Base-by-base conservation (phyloP, 495 filamentous ascomycete species). In the Aspergillus carlsbadensis region DNA sequence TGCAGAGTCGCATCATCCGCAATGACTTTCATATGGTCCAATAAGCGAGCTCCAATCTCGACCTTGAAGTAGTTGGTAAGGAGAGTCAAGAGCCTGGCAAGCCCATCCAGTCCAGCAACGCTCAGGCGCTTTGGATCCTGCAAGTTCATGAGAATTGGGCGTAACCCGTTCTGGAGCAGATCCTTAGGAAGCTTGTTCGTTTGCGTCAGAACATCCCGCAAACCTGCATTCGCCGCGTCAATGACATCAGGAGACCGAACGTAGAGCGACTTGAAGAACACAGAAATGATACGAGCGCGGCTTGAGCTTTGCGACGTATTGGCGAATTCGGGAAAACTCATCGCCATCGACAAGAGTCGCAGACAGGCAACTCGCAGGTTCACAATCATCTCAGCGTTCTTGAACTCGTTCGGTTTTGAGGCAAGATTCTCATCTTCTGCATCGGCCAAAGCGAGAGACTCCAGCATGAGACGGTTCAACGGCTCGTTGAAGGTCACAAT, bases 61-160 rank as follows among this genome's bases (percentile, higher is more conserved):
- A 96, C 93, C 72, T 99, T 99, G 77, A 99, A 99, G 67, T 98
- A 98, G 47, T 95, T 98, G 0, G 95, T 99, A 18, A 99, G 74
- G 0, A 99, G 79, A 24, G 90, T 88, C 55, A 99, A 72, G 5
- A 99, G 80, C 24, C 92, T 84, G 51, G 91, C 92, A 24, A 99
- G 79, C 17, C 96, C 95, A 60, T 98, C 92, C 24, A 99, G 78
- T 2, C 91, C 91, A 60, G 91, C 89, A 17, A 92, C 89, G 46
- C 86, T 96, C 40, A 99, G 71, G 47, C 93, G 85, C 70, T 92
- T 90, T 0, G 92, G 90, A 69, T 99, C 94, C 63, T 96, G 92
- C 18, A 99, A 80, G 70, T 94, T 98, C 74, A 95, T 92, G 22
- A 99, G 74, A 11, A 99, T 96, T 7, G 95, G 95, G 5, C 92